Base-by-base conservation (phyloP, 805 yeast genomes). In the Candida rishiriensis region DNA sequence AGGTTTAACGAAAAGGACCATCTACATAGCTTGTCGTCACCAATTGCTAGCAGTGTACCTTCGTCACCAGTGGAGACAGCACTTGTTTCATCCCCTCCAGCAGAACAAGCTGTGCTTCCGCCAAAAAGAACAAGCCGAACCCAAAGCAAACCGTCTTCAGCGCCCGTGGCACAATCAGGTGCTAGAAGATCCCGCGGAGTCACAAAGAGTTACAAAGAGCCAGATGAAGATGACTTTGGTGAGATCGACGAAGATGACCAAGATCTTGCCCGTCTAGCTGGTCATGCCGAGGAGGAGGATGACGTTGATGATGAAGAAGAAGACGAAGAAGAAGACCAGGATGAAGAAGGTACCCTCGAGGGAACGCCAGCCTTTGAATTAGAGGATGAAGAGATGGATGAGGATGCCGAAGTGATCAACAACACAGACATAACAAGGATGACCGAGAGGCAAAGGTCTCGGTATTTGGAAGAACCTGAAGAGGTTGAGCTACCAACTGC, bases 391-490 rank as follows among this genome's bases (percentile, higher is more conserved):
- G 49, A 49, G 10, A 49, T 48, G 39, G 78, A 71, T 43, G 65
- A 68, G 7, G 75, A 70, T 40, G 72, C 70, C 49, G 69, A 69
- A 37, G 72, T 76, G 2, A 55, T 58, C 17, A 64, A 60, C 15
- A 64, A 68, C 30, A 66, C 68, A 11, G 80, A 76, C 52, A 46
- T 70, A 16, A 59, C 75, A 14, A 68, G 72, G 41, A 69, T 77
- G 75, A 78, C 83, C 1, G 83, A 77, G 46, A 59, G 83, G 49
- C 84, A 79, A 57, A 59, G 81, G 39, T 72, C 78, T 3, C 68
- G 71, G 49, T 68, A 58, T 36, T 47, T 64, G 38, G 68, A 56
- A 9, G 62, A 54, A 9, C 44, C 53, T 10, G 57, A 53, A 28
- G 33, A 30, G 3, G 10, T 13, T 12, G 42, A 36, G 10, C 34